Base-by-base conservation (phyloP, 2,329 filamentous ascomycete genomes). In the Clonostachys sp. region DNA sequence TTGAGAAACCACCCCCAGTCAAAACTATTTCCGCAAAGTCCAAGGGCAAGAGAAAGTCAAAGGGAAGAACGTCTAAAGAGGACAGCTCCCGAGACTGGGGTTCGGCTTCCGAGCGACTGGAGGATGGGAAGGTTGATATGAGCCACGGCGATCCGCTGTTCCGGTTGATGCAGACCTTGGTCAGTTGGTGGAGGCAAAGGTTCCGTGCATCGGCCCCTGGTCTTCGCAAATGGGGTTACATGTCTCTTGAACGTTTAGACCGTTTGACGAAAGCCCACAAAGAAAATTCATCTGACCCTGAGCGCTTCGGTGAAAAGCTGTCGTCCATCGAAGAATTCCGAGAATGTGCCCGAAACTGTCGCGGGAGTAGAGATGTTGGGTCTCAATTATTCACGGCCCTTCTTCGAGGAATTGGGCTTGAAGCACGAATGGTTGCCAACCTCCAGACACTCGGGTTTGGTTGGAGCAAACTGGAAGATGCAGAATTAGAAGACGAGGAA, bases 331-430 rank as follows among this genome's bases (percentile, higher is more conserved):
- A 83, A 1, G 82, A 83, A 5, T 91, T 96, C 51, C 81, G 85
- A 35, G 68, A 77, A 18, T 72, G 77, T 44, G 92, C 92, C 2
- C 80, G 80, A 52, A 70, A 72, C 34, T 89, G 89, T 57, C 74
- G 83, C 50, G 94, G 94, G 1, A 96, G 91, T 50, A 80, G 91
- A 52, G 94, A 97, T 63, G 77, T 94, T 4, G 91, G 91, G 0
- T 86, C 89, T 0, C 91, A 97, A 60, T 75, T 99, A 0, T 97
- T 97, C 54, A 95, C 90, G 0, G 89, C 90, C 4, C 69, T 99
- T 8, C 64, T 96, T 18, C 78, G 94, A 53, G 90, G 84, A 1
- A 62, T 97, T 12, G 89, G 89, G 0, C 71, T 97, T 3, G 90
- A 96, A 58, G 82, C 89, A 12, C 80, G 92, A 33, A 78, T 97